Conservation (phyloP, 1,139 yeast genomes). For the Scheffersomyces illinoinensis region DNA sequence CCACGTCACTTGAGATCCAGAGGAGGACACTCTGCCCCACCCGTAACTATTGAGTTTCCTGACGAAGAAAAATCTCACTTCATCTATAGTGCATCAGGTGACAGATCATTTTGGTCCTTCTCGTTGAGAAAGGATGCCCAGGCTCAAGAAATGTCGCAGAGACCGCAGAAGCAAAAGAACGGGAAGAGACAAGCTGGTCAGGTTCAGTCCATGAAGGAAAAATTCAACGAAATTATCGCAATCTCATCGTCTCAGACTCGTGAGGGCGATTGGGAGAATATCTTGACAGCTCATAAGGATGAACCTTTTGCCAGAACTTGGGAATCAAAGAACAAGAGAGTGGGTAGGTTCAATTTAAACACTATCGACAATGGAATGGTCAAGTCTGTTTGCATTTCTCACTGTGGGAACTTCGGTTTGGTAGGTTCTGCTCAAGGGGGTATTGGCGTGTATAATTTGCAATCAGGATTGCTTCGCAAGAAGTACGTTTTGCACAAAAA, state of each 20-base stretch:
- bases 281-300: slow-evolving; percentile 88
- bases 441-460: slow-evolving; percentile 87
- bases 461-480: slow-evolving; percentile 80
- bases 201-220: slow-evolving; percentile 51
- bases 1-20: slow-evolving; percentile 91
- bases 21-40: slow-evolving; percentile 97
- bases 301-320: slow-evolving; percentile 88
- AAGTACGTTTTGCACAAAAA: slow-evolving; percentile 68
- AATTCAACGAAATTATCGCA: slow-evolving; percentile 74
- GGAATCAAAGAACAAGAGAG: slow-evolving; percentile 80
- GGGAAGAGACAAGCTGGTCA: slow-evolving; percentile 64
- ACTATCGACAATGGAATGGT: slow-evolving; percentile 83
- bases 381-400: slow-evolving; percentile 78
- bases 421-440: slow-evolving; percentile 92
- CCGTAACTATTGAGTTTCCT: slow-evolving; percentile 74
- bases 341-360: slow-evolving; percentile 69
- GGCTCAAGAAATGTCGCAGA: slow-evolving; percentile 89
- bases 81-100: slow-evolving; percentile 83
- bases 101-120: slow-evolving; percentile 85
- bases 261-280: slow-evolving; percentile 93
- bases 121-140: slow-evolving; percentile 96
- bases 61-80: slow-evolving; percentile 80
- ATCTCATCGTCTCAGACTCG: slow-evolving; percentile 77
- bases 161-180: slow-evolving; percentile 53
- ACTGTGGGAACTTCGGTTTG: slow-evolving; percentile 93